Conservation (phyloP, 441 rosid genomes). For the Hura crepitans region DNA sequence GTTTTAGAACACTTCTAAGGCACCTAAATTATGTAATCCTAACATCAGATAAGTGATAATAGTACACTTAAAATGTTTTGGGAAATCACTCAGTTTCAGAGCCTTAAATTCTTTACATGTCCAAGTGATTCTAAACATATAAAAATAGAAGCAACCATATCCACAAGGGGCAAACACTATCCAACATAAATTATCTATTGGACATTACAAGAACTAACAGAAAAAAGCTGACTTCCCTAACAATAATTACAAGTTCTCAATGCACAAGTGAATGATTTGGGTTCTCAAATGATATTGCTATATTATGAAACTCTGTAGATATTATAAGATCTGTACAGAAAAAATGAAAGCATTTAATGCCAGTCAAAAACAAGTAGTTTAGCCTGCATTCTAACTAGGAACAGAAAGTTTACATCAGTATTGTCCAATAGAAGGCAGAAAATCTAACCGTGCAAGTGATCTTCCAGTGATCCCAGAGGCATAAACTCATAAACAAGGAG, state of each 20-base stretch:
- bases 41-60: neutral
- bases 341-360: neutral
- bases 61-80: neutral
- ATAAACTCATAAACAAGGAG: conserved; percentile 95
- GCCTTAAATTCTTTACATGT: neutral
- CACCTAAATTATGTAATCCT: neutral
- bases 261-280: neutral
- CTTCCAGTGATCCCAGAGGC: conserved; percentile 95
- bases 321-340: neutral
- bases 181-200: neutral
- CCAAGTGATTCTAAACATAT: neutral
- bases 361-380: neutral
- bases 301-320: neutral
- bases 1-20: neutral
- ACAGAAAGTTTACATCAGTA: neutral
- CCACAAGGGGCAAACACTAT: neutral
- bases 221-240: neutral
- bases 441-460: conserved; percentile 86
- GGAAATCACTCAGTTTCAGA: neutral
- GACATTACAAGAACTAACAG: neutral
- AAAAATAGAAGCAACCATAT: neutral
- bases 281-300: neutral
- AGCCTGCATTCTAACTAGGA: conserved; percentile 1
- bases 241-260: neutral
- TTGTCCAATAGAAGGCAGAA: neutral